Base-by-base conservation (phyloP, 768 basidiomycete species). In the Xerocomellus amylosporus region DNA sequence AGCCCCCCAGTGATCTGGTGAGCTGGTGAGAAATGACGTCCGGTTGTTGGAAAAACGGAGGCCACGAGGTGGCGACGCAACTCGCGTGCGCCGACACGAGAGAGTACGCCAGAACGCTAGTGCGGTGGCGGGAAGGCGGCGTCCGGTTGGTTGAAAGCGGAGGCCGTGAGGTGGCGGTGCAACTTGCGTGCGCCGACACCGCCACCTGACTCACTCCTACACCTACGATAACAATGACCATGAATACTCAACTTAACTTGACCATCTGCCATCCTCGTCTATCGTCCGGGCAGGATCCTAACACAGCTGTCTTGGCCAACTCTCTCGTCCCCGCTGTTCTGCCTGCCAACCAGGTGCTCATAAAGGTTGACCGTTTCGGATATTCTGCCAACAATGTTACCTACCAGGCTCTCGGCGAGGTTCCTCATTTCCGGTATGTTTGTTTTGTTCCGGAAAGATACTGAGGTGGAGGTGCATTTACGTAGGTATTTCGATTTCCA, bases 351-450 rank as follows among this genome's bases (percentile, higher is more conserved):
- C 77, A 82, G 52, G 73, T 86, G 38, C 62, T 86, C 15, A 73
- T 86, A 53, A 74, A 73, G 49, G 79, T 87, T 5, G 85, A 87
- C 52, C 78, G 81, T 17, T 87, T 88, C 62, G 86, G 86, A 4
- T 88, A 84, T 66, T 86, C 84, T 28, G 78, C 86, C 39, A 88
- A 88, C 65, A 88, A 88, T 60, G 57, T 88, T 19, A 86, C 87
- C 15, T 88, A 88, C 64, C 84, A 88, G 61, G 77, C 80, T 8
- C 69, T 77, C 10, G 75, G 75, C n/a, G 75, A 77, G 45, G 67
- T 63, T 31, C 65, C 74, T 24, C 71, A 76, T 54, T 78, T 77
- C 50, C 64, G 71, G 75, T 76, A 41, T 31, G 63, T 50, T 19
- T 40, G 2, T 28, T 24, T 46, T 37, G 13, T 33, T 46, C 28